Evolutionary conservation across 306 rosid genomes (phyloP).

Genomic region (Pyrus communis): DNA sequence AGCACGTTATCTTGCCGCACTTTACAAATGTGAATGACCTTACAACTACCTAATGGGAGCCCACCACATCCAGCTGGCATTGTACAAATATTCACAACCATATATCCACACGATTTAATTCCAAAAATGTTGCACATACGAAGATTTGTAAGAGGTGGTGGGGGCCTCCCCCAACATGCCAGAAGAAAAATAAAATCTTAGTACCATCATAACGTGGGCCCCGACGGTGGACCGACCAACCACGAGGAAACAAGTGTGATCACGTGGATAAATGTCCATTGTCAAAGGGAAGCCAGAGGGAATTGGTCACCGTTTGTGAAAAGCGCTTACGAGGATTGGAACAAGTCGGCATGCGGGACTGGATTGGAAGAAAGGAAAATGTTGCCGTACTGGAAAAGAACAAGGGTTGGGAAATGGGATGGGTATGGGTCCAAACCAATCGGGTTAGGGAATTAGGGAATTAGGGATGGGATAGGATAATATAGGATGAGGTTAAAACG

Average conservation of each 20-base stretch:
- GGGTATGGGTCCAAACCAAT: not conserved
- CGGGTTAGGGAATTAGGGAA: not conserved
- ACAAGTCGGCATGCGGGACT: not conserved
- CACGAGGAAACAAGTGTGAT: not conserved
- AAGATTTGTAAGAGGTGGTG: not conserved
- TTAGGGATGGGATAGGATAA: not conserved
- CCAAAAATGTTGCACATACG: too few relatives aligned
- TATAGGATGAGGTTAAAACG: not conserved
- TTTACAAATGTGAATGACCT: not conserved
- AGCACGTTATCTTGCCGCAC: too few relatives aligned
- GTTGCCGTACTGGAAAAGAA: not conserved
- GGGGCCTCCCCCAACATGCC: not conserved
- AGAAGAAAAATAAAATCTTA: not conserved
- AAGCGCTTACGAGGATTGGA: slow-evolving; percentile 12
- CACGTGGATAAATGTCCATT: not conserved
- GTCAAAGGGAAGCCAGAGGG: not conserved
- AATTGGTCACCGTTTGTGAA: not conserved
- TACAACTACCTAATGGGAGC: not conserved
- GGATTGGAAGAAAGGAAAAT: not conserved
- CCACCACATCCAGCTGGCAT: not conserved
- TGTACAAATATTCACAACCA: not conserved
- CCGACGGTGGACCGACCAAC: not conserved
- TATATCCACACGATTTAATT: not conserved
- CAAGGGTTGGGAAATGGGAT: not conserved
- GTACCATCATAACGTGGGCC: not conserved